Base-by-base conservation (phyloP, 441 rosid genomes). In the Adansonia grandidieri region DNA sequence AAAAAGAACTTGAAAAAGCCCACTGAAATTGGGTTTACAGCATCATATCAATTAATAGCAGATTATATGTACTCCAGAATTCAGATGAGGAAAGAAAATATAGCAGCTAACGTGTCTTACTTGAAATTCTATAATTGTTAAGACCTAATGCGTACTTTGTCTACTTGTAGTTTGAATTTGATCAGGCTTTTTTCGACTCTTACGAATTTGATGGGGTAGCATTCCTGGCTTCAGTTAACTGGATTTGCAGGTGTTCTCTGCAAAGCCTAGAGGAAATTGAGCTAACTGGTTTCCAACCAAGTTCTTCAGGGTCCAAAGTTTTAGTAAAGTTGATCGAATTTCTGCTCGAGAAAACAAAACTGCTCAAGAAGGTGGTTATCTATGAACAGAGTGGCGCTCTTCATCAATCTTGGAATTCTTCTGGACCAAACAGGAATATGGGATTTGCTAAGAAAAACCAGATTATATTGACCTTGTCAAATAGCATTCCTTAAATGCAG, bases 351-450 rank as follows among this genome's bases (percentile, higher is more conserved):
- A 77, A 68, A 24, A 74, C 78, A 51, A 61, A 22, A 14, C 73
- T 28, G 6, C 45, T 82, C 14, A 74, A 82, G 66, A 76, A 76
- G 68, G 66, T 77, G 66, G 28, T 32, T 5, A 51, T 82, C 17
- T 69, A 40, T 74, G 69, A 60, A 74, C 45, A 62, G 4, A n/a
- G 57, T 60, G 66, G 42, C 24, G 7, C 5, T 22, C 44, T 62
- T 62, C 51, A 8, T 71, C 6, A 32, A 53, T 71, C 74, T 45
- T 70, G 60, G 60, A 24, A 14, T 15, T 70, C 5, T 7, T 50
- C 20, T 14, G 22, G 60, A 51, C 44, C 45, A 24, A 22, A 50
- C 20, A 14, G n/a, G 60, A 48, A 24, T 24, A 28, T 28, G 45
- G 45, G 24, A 22, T 60, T 22, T 70, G 42, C 58, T 24, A 71